Evolutionary conservation across 148 eudicot genomes (phyloP).

Genomic region (Camellia japonica): DNA sequence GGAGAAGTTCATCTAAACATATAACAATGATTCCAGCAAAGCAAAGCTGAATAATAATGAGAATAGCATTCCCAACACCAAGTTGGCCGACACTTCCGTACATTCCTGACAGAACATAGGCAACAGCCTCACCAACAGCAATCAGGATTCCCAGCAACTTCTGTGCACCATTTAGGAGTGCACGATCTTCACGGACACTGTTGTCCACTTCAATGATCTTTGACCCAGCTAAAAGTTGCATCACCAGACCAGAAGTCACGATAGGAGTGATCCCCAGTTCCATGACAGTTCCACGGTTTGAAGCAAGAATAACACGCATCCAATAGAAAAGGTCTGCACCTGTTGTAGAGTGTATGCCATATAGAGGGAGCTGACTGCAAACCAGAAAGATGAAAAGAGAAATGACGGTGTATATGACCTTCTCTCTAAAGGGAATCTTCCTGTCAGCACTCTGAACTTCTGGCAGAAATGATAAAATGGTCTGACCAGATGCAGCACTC

Average conservation of each 20-base stretch:
- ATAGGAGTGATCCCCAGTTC: conserved; percentile 92
- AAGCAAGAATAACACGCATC: conserved; percentile 94
- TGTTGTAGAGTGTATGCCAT: conserved; percentile 82
- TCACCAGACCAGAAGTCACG: conserved; percentile 83
- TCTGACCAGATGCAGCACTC: no score
- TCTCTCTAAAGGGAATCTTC: conserved; percentile 78
- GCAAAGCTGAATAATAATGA: no score
- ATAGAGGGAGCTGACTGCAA: conserved; percentile 86
- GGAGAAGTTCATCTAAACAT: no score
- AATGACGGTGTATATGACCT: conserved; percentile 80
- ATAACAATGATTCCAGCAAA: no score
- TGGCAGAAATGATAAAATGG: conserved; percentile 68
- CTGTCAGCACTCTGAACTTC: conserved; percentile 82
- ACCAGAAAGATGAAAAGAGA: conserved; percentile 77
- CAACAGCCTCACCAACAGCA: no score
- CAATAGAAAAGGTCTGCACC: conserved; percentile 85
- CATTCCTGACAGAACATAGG: no score
- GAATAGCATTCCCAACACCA: no score
- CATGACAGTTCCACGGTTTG: conserved; percentile 89
- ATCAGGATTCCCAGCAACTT: no score
- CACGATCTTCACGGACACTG: conserved; percentile 87
- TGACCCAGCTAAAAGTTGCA: conserved; percentile 89
- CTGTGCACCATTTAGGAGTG: no score
- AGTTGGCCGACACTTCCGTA: no score
- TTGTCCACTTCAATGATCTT: conserved; percentile 90